Evolutionary conservation across 2,329 filamentous ascomycete species (phyloP), one percentile per base, ranked within the genome.

Genomic region (Monosporascus cannonballus): DNA sequence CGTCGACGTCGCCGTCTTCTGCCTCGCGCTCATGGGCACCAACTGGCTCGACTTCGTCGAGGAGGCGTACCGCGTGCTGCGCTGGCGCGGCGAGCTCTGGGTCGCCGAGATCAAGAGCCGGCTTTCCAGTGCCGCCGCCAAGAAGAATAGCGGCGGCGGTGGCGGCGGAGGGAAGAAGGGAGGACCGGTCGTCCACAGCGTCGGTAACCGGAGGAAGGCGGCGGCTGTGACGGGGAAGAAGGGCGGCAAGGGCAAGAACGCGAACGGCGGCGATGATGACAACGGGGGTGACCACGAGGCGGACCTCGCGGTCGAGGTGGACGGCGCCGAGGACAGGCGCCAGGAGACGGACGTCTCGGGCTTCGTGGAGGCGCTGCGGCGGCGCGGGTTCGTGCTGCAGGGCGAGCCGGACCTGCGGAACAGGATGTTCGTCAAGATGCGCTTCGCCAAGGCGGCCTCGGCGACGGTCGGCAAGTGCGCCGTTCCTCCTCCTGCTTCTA

Each of bases 371-470:
- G 90, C 93, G 1, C 79, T 97, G 57, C 76, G 80, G 49, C 84
- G 85, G 60, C 79, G 92, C 20, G 94, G 94, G 0, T 96, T 99
- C 64, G 77, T 92, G n/a, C 78, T 96, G 30, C 87, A 87, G 61
- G 82, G 83, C 8, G 81, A 80, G 61, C 79, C 75, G 57, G 91
- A 99, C 73, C 74, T 95, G 64, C 82, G 80, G 52, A 99, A 99
- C 73, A 95, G 88, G 74, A 99, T 99, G 94, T 99, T 99, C 75
- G 93, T 97, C 61, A 90, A 87, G 73, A 93, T 99, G 90, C 84
- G 87, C 62, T 99, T 99, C 71, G 77, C 92, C 63, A 99, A 97
- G 75, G 84, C 80, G n/a, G 84, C 83, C 20, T 75, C 83, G 45
- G 87, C 92, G 0, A 78, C 78, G 2, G 86, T 84, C 67, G 91